Conservation (phyloP, 495 filamentous ascomycete genomes). For the Penicillium turbatum region DNA sequence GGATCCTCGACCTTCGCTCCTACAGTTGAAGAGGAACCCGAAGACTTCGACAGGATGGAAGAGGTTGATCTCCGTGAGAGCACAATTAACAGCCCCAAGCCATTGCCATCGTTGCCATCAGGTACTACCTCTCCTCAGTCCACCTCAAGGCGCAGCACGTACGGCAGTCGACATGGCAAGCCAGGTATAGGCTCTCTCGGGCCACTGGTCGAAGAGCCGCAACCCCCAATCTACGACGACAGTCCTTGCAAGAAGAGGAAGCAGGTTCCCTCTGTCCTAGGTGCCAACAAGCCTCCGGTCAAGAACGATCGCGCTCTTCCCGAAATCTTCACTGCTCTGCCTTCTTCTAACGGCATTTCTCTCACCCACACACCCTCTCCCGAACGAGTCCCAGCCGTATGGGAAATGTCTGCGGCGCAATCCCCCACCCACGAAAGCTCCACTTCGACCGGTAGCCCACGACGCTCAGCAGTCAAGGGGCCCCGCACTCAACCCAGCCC, state of each 20-base stretch:
- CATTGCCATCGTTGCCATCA: slow-evolving; percentile 8
- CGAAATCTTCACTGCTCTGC: slow-evolving; percentile 28
- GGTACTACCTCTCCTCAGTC: slow-evolving; percentile 21
- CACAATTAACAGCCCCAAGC: slow-evolving; percentile 17
- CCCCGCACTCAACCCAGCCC: slow-evolving; percentile 34
- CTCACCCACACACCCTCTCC: slow-evolving; percentile 37
- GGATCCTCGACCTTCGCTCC: slow-evolving; percentile 34
- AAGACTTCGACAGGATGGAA: slow-evolving; percentile 32
- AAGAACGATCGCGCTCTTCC: slow-evolving; percentile 17
- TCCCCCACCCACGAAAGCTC: slow-evolving; percentile 27
- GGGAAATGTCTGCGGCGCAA: slow-evolving; percentile 25
- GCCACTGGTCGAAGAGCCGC: slow-evolving; percentile 24
- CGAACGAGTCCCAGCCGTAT: slow-evolving; percentile 25
- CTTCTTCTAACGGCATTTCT: slow-evolving; percentile 14
- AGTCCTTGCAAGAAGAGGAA: slow-evolving; percentile 27
- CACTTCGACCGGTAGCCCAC: slow-evolving; percentile 30
- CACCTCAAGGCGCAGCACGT: slow-evolving; percentile 19
- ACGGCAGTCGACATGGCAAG: slow-evolving; percentile 23
- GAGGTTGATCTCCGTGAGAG: slow-evolving; percentile 27
- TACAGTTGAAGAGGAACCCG: slow-evolving; percentile 38
- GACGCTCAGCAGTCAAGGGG: slow-evolving; percentile 35
- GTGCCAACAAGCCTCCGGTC: slow-evolving; percentile 4
- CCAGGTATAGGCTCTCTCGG: slow-evolving; percentile 20
- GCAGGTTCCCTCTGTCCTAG: slow-evolving; percentile 12
- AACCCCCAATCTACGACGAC: slow-evolving; percentile 5